Percentiles rank a stretch among this genome's conserved stretches.
These are phyloP conservation scores for Eutypella sp. DNA, from an alignment of 2,329 filamentous ascomycete genomes.

Conservation along the genomic window DNA sequence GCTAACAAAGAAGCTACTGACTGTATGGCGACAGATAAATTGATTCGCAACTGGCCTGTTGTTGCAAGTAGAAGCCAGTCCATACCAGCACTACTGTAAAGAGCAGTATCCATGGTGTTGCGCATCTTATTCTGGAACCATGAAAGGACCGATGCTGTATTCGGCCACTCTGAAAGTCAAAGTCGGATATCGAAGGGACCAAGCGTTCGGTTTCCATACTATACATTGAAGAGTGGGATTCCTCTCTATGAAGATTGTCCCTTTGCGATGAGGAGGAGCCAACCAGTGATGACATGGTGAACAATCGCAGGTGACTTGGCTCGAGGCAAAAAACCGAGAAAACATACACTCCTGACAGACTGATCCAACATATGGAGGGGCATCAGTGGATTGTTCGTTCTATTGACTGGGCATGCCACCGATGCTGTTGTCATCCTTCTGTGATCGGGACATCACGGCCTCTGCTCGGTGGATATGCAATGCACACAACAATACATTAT, in stretches of 20 bases:
- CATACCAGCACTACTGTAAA: neutral
- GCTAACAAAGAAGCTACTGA: neutral
- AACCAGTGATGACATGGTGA: neutral
- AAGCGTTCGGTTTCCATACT: neutral
- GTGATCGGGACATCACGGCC: neutral
- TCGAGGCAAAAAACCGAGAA: neutral
- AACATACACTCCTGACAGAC: neutral
- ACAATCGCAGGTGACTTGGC: neutral
- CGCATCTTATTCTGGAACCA: neutral
- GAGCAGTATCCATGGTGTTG: neutral
- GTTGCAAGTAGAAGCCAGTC: neutral
- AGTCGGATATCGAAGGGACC: neutral
- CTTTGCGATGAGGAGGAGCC: neutral
- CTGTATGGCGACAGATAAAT: neutral
- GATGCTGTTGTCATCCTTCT: neutral
- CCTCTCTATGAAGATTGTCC: neutral
- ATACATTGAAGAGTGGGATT: neutral
- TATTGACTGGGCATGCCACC: neutral
- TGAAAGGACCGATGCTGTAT: neutral
- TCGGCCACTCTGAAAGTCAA: neutral
- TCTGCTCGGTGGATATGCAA: neutral
- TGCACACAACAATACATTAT: neutral
- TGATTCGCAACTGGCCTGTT: neutral
- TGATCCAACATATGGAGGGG: neutral
- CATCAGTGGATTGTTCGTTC: neutral